Base-by-base conservation (phyloP, 306 rosid species). In the Lathyrus sativus region DNA sequence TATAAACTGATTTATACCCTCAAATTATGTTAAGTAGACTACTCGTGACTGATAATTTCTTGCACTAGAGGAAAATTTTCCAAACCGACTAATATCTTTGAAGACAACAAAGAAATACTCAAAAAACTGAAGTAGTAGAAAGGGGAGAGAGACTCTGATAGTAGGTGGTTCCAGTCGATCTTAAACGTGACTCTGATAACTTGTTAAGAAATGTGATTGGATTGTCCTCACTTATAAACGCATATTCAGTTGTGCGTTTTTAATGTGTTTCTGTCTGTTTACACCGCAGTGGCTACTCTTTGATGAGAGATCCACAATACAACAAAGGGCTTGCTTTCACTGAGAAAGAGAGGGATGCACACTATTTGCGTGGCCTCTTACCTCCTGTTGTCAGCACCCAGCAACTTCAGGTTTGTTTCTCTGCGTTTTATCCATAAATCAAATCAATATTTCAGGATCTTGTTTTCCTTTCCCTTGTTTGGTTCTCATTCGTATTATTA, bases 271-370 rank as follows among this genome's bases (percentile, higher is more conserved):
- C 3, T 76, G 77, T 73, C 0, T 11, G 24, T 50, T 19, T 75
- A 78, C 79, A 92, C 93, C 82, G 97, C 80, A 93, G 99, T 82
- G 99, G 99, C 0, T 90, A 80, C 74, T 78, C 90, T 51, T 73
- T 93, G 88, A 83, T 93, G 48, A 93, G 99, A 69, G 99, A 93
- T 80, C 99, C 99, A 17, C 99, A 88, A 15, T 87, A 93, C 81
- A 90, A 93, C 81, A 93, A 93, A 65, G 99, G 99, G 44, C 87
- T 93, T 49, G 95, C 96, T 55, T 93, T 93, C 73, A 88, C 88
- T 5, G 95, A 85, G 76, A 81, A 81, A 65, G 99, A 93, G 88
- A 93, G 99, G 70, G 99, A 90, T 81, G 81, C 95, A 13, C 99
- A 93, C 79, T 90, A 90, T 80, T 74, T 90, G 92, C 91, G 99